Percentiles rank a stretch among this genome's conserved stretches.
These are phyloP conservation scores for Exophiala dermatitidis DNA, from an alignment of 2,329 filamentous ascomycete genomes.

Conservation along the genomic window DNA sequence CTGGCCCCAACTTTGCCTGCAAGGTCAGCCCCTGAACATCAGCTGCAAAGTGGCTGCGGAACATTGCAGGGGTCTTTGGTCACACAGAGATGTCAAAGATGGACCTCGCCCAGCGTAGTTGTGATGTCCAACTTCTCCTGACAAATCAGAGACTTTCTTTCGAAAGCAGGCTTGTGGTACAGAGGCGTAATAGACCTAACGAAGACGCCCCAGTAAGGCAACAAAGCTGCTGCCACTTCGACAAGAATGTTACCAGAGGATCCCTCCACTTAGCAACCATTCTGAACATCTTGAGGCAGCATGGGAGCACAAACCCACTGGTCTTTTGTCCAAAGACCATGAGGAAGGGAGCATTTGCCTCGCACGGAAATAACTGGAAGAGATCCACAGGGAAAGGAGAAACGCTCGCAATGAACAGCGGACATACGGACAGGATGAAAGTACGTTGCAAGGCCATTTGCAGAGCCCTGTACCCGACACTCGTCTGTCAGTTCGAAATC, in stretches of 20 bases:
- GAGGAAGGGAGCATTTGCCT: background rate
- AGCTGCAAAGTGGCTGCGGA: constrained; percentile 18
- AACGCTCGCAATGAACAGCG: background rate
- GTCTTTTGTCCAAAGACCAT: background rate
- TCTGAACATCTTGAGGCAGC: background rate
- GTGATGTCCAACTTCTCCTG: constrained; percentile 5
- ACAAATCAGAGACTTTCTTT: constrained; percentile 21
- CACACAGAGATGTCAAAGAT: constrained; percentile 22
- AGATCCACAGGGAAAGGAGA: background rate
- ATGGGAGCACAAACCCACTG: background rate
- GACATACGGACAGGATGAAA: background rate
- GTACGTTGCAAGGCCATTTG: constrained; percentile 4
- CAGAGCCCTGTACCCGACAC: constrained; percentile 4
- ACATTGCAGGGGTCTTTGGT: constrained; percentile 17
- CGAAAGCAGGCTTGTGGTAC: constrained; percentile 10
- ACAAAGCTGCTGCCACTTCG: constrained; percentile 5
- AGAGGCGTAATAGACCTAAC: constrained; percentile 16
- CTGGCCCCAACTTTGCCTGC: constrained; percentile 3
- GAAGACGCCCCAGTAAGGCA: constrained; percentile 8
- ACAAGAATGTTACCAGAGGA: constrained; percentile 6
- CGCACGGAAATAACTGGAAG: background rate
- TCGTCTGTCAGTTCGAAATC: constrained; percentile 6
- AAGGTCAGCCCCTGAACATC: constrained; percentile 19
- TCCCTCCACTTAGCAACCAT: background rate
- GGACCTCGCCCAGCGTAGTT: constrained; percentile 9